Conservation (phyloP, 495 filamentous ascomycete species). For the Podospora conica region DNA sequence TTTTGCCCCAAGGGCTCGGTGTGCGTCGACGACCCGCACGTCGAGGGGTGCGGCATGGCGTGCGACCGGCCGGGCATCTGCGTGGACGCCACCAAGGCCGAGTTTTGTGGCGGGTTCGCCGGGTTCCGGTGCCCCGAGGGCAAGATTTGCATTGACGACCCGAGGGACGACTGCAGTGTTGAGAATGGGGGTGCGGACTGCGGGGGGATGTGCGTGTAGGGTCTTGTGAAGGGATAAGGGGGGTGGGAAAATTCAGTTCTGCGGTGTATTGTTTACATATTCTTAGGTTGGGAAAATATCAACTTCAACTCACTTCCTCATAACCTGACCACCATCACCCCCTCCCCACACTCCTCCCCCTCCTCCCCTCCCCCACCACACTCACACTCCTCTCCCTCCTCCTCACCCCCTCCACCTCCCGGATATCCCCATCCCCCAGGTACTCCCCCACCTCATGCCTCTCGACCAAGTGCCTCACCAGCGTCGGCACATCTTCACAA, state of each 20-base stretch:
- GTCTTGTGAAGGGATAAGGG: background rate
- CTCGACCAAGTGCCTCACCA: constrained; percentile 27
- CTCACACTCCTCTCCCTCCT: background rate
- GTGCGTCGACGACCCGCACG: constrained; percentile 27
- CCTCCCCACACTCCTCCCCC: background rate
- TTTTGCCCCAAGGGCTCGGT: constrained; percentile 17
- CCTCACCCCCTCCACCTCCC: constrained; percentile 12
- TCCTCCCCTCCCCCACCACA: background rate
- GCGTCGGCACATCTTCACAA: constrained; percentile 18
- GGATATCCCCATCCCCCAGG: constrained; percentile 26
- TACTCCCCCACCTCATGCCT: constrained; percentile 27
- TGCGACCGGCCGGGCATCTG: constrained; percentile 30
- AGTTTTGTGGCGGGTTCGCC: constrained; percentile 28
- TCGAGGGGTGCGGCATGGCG: constrained; percentile 25
- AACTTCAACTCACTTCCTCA: background rate
- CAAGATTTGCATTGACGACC: constrained; percentile 27
- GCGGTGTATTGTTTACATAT: background rate
- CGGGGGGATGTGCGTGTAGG: constrained; percentile 26
- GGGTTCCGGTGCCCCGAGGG: constrained; percentile 18
- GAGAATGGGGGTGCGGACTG: constrained; percentile 26
- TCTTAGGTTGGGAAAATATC: background rate
- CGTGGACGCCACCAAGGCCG: constrained; percentile 11
- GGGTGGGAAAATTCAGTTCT: background rate
- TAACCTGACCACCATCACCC: background rate
- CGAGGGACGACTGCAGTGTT: constrained; percentile 26